Percentiles rank a stretch among this genome's conserved stretches.
Conservation (phyloP, 1,139 yeast genomes). For the Yamadazyma conglobata region DNA sequence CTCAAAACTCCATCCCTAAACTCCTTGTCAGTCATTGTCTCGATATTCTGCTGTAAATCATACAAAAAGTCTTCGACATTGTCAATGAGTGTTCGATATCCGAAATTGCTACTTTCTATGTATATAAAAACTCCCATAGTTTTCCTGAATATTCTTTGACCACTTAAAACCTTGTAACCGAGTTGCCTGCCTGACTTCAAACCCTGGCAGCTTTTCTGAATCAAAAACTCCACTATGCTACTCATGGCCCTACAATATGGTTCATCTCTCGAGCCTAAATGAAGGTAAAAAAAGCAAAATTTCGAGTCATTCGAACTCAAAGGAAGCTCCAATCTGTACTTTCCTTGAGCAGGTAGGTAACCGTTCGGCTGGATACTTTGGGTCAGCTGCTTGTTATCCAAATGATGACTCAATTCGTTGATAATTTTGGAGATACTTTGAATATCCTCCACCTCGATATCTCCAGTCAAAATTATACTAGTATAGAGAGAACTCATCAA, state of each 20-base stretch:
- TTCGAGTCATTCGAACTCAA: too few species aligned
- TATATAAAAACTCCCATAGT: constrained; percentile 57
- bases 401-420: constrained; percentile 15
- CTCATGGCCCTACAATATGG: constrained; percentile 32
- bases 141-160: constrained; percentile 46
- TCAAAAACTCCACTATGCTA: constrained; percentile 39
- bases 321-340: constrained; percentile 6
- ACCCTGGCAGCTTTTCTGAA: constrained; percentile 41
- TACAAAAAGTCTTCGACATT: constrained; percentile 46
- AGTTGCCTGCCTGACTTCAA: constrained; percentile 49
- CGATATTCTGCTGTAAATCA: constrained; percentile 29
- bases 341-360: constrained; percentile 10
- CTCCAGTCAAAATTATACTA: constrained; percentile 50
- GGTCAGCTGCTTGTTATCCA: constrained; percentile 3
- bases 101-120: constrained; percentile 38
- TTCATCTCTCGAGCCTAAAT: constrained; percentile 48
- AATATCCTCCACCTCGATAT: constrained; percentile 19
- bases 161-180: constrained; percentile 48
- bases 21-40: constrained; percentile 22
- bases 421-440: constrained; percentile 15
- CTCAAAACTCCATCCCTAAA: constrained; percentile 31
- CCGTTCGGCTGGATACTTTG: constrained; percentile 9
- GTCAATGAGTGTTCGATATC: constrained; percentile 31
- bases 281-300: constrained; percentile 37
- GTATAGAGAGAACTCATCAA: constrained; percentile 23